Percentiles rank a stretch among this genome's conserved stretches.
phyloP scores from a whole-genome alignment of 495 filamentous ascomycete species.

The Pseudoneurospora amorphoporcata region DNA sequence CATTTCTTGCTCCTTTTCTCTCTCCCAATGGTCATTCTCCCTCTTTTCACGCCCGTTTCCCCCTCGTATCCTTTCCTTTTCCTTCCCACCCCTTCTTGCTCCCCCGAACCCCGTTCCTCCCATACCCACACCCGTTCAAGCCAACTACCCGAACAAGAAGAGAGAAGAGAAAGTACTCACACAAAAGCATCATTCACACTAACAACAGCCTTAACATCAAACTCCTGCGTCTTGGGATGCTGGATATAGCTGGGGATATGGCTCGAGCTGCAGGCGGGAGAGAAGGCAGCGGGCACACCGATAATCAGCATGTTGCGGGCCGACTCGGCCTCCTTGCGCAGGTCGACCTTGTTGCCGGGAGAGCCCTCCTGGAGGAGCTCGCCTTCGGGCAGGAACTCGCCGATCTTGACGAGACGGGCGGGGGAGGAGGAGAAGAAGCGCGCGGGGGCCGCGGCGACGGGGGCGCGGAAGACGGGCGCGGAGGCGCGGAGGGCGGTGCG shows the following conservation, averaged over 20 bases:
- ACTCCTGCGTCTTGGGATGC: constrained; percentile 59
- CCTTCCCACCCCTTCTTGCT: neutral
- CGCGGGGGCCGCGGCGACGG: constrained; percentile 5
- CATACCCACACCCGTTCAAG: neutral
- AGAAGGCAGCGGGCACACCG: constrained; percentile 86
- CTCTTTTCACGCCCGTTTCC: too few species aligned
- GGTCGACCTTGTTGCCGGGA: constrained; percentile 75
- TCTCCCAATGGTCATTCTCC: too few species aligned
- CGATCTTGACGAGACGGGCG: constrained; percentile 42
- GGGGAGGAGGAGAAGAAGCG: constrained; percentile 45
- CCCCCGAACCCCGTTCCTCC: neutral
- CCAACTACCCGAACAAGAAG: neutral
- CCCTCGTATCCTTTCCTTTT: neutral
- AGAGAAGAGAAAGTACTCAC: constrained; percentile 38
- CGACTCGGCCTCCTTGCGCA: constrained; percentile 59
- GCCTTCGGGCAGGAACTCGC: constrained; percentile 52
- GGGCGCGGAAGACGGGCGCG: neutral
- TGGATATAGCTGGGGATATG: constrained; percentile 79
- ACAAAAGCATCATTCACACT: constrained; percentile 94
- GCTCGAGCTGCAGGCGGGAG: constrained; percentile 63
- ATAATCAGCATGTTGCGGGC: constrained; percentile 65
- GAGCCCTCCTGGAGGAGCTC: constrained; percentile 51
- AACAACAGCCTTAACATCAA: constrained; percentile 76
- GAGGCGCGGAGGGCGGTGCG: constrained; percentile 7
- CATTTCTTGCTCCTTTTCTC: too few species aligned